Percentiles rank a stretch among this genome's conserved stretches.
These are phyloP conservation scores for Cucumis cinereus DNA, from an alignment of 306 rosid genomes.

Conservation along the genomic window DNA sequence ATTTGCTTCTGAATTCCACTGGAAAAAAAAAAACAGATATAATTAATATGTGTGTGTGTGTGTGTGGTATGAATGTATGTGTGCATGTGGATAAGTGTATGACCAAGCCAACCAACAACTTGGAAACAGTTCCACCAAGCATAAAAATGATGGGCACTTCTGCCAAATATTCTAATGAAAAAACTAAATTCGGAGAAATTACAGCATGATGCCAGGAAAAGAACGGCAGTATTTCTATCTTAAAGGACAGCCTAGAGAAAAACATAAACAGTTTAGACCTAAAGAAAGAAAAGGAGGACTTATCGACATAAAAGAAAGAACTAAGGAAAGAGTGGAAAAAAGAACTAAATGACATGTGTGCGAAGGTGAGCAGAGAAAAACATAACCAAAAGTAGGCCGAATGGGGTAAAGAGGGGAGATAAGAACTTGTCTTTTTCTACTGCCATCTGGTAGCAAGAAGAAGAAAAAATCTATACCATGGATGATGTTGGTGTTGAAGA, in stretches of 20 bases:
- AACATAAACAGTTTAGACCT: neutral
- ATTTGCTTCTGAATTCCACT: constrained; percentile 91
- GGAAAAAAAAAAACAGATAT: constrained; percentile 13
- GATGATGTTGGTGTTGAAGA: neutral
- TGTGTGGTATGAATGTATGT: neutral
- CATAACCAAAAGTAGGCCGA: neutral
- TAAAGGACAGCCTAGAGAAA: neutral
- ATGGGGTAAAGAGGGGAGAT: neutral
- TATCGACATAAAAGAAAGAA: neutral
- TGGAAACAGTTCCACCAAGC: neutral
- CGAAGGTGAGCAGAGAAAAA: neutral
- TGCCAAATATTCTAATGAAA: neutral
- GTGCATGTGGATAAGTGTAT: neutral
- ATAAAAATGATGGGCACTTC: neutral
- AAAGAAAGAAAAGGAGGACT: neutral
- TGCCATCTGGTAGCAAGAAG: neutral
- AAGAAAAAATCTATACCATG: neutral
- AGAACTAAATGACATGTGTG: neutral
- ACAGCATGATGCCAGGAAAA: neutral
- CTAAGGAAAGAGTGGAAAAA: neutral
- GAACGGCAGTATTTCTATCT: neutral
- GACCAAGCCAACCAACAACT: neutral
- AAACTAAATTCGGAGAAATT: neutral
- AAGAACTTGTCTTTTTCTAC: neutral
- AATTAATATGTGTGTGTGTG: neutral